phyloP scores from a whole-genome alignment of 495 filamentous ascomycete species.

The Penicillium herquei region DNA sequence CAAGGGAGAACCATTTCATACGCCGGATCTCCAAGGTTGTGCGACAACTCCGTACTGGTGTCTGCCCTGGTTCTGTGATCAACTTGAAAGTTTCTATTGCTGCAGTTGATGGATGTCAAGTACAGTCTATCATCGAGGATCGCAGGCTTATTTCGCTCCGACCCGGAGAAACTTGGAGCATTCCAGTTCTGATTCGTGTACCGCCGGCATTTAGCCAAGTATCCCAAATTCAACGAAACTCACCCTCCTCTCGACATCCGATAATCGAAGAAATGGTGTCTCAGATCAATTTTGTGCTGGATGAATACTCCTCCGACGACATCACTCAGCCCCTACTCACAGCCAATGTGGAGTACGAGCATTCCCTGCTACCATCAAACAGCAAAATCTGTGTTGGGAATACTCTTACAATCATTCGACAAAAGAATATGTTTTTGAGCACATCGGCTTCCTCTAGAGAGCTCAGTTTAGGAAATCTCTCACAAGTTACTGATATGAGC shows the following conservation, averaged over 20 bases:
- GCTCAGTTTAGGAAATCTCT: not conserved
- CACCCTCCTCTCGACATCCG: conserved; percentile 1
- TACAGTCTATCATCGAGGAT: conserved; percentile 9
- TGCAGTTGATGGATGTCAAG: conserved; percentile 12
- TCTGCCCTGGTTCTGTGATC: conserved; percentile 18
- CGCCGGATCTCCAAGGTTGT: conserved; percentile 18
- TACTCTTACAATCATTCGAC: conserved; percentile 18
- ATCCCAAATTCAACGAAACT: not conserved
- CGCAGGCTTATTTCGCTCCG: conserved; percentile 14
- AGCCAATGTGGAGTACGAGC: conserved; percentile 18
- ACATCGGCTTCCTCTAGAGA: not conserved
- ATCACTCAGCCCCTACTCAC: conserved; percentile 18
- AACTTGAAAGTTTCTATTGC: conserved; percentile 14
- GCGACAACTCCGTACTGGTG: conserved; percentile 24
- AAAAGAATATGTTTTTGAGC: not conserved
- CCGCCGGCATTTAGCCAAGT: conserved; percentile 6
- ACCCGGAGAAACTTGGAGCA: conserved; percentile 24
- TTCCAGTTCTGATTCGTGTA: conserved; percentile 16
- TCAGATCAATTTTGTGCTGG: conserved; percentile 19
- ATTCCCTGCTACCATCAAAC: conserved; percentile 18
- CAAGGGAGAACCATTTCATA: conserved; percentile 12
- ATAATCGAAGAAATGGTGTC: conserved; percentile 14
- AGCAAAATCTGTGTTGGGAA: conserved; percentile 14
- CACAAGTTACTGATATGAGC: not conserved
- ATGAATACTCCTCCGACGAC: conserved; percentile 11